Evolutionary conservation across 2,329 filamentous ascomycete species (phyloP).

Genomic region (Cercospora sojina): DNA sequence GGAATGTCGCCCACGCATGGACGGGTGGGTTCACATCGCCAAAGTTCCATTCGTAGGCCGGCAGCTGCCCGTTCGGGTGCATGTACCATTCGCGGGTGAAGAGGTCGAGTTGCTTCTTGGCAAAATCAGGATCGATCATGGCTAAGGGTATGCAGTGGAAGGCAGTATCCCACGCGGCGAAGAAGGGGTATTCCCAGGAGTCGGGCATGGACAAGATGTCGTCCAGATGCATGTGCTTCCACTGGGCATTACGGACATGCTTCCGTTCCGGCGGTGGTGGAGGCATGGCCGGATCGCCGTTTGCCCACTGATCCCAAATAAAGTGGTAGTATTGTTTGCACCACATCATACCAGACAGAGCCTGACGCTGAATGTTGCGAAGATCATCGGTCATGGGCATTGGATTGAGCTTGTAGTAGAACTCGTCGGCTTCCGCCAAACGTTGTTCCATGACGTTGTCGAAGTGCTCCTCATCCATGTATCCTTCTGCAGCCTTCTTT

Average conservation of each 20-base stretch:
- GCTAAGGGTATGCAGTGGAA: slow-evolving; percentile 95
- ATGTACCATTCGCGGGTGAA: slow-evolving; percentile 99
- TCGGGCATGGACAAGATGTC: slow-evolving; percentile 97
- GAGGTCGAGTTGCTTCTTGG: slow-evolving; percentile 95
- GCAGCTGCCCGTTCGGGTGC: slow-evolving; percentile 93
- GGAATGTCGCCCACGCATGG: slow-evolving; percentile 93
- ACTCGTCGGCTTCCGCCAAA: slow-evolving; percentile 88
- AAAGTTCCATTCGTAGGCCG: slow-evolving; percentile 97
- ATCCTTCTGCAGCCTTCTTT: slow-evolving; percentile 64
- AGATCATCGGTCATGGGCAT: slow-evolving; percentile 91
- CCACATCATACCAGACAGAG: slow-evolving; percentile 97
- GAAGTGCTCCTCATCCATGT: slow-evolving; percentile 88
- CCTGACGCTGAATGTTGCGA: slow-evolving; percentile 91
- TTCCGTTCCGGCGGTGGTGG: slow-evolving; percentile 80
- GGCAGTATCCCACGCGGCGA: slow-evolving; percentile 94
- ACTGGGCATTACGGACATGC: slow-evolving; percentile 78
- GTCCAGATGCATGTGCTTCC: slow-evolving; percentile 93
- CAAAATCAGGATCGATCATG: slow-evolving; percentile 97
- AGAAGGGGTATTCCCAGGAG: slow-evolving; percentile 98
- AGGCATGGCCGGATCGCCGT: slow-evolving; percentile 84
- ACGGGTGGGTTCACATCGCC: slow-evolving; percentile 95
- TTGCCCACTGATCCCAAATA: slow-evolving; percentile 97
- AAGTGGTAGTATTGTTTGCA: slow-evolving; percentile 97
- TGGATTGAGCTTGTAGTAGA: slow-evolving; percentile 90
- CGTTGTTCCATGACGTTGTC: slow-evolving; percentile 87